Evolutionary conservation across 306 rosid genomes (phyloP).

Genomic region (Prunus salicina): DNA sequence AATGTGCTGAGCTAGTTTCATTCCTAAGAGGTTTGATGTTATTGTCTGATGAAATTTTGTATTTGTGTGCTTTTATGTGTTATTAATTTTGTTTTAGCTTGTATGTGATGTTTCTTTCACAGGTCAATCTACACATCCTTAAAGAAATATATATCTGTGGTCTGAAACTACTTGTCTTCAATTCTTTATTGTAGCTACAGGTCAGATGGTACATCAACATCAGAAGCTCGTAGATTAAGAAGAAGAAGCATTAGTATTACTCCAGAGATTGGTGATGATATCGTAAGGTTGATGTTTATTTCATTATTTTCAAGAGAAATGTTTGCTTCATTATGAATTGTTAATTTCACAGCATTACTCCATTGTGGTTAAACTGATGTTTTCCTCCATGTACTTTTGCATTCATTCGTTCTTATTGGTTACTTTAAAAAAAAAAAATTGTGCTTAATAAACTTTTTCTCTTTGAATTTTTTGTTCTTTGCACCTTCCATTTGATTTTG

Average conservation of each 20-base stretch:
- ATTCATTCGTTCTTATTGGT: background rate
- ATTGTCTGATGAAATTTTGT: background rate
- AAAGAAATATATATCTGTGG: background rate
- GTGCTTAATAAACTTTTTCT: background rate
- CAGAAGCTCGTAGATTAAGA: conserved; percentile 82
- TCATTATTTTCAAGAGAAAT: conserved; percentile 15
- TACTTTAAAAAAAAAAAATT: background rate
- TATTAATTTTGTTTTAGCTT: background rate
- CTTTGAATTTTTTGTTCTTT: background rate
- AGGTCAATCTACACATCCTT: background rate
- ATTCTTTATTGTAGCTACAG: conserved; percentile 49
- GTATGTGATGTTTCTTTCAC: background rate
- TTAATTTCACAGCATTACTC: background rate
- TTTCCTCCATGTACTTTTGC: background rate
- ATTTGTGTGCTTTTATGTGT: background rate
- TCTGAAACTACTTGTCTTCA: conserved; percentile 13
- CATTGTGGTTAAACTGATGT: background rate
- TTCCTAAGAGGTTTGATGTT: background rate
- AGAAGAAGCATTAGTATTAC: conserved; percentile 98
- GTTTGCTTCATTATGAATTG: background rate
- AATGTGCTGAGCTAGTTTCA: conserved; percentile 7
- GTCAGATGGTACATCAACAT: conserved; percentile 78
- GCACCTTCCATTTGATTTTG: background rate
- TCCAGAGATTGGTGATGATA: conserved; percentile 98
- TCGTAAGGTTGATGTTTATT: conserved; percentile 76